Evolutionary conservation across 2,329 filamentous ascomycete genomes (phyloP), one percentile per base, ranked within the genome.

Genomic region (Boeremia lycopersici): DNA sequence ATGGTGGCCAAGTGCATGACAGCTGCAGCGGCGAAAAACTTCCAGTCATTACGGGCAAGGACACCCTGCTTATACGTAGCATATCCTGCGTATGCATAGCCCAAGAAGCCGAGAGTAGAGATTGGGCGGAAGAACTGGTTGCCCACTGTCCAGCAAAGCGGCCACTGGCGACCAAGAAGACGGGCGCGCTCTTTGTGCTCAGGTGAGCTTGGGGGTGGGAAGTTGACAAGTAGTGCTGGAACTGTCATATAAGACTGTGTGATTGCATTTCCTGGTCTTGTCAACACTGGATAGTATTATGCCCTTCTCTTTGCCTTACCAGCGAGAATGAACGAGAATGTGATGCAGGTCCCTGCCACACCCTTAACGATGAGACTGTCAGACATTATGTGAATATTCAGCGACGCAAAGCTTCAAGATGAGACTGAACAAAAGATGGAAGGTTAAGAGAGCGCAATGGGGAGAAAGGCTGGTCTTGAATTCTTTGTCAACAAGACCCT

Each of bases 121-220:
- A 82, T 81, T n/a, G 80, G 79, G 1, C 80, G 76, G 70, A 82
- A 81, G 71, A 82, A 81, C 28, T 74, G 68, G 66, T 81, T 82
- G 53, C 80, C 79, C 9, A 81, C 76, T n/a, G 69, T 70, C 79
- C 79, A 82, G 71, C 79, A 81, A 26, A 78, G 70, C 15, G 78
- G 78, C 80, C 80, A 82, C 69, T 82, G 79, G 10, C 74, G 72
- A 26, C 78, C 79, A 4, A 82, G 77, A 30, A 79, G 74, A 25
- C 71, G 74, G 15, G 78, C 77, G 56, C 78, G 75, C 6, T 72
- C 68, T 3, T 72, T 68, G 61, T 80, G 76, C 9, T 76, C 73
- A 1, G 76, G 72, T 2, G 75, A 73, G 5, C 70, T 72, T 23
- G 78, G 70, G 7, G 70, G 55, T 23, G 78, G 78, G 63, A 80